Evolutionary conservation across 306 rosid species (phyloP).

Genomic region (Prunus dulcis): DNA sequence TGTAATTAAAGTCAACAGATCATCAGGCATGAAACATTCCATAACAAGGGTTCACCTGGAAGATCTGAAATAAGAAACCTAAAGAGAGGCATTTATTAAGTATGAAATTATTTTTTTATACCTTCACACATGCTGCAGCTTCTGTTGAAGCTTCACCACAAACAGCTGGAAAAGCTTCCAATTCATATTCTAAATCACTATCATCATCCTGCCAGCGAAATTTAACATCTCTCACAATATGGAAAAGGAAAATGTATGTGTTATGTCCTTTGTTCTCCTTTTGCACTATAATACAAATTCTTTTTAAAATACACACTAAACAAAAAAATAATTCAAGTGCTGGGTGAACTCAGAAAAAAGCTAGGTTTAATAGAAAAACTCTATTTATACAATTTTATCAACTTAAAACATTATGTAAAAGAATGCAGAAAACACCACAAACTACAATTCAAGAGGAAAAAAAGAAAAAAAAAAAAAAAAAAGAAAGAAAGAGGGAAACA

Average conservation of each 20-base stretch:
- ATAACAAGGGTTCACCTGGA: not conserved
- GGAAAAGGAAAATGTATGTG: not conserved
- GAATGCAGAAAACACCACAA: not conserved
- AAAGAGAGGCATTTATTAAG: not conserved
- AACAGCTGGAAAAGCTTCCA: constrained; percentile 55
- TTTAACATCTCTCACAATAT: constrained; percentile 19
- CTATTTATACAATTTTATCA: no score
- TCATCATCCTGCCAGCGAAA: constrained; percentile 71
- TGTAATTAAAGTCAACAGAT: not conserved
- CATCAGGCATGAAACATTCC: not conserved
- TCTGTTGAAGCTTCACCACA: constrained; percentile 52
- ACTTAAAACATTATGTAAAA: no score
- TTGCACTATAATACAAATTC: no score
- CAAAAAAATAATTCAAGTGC: no score
- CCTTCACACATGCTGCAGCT: constrained; percentile 91
- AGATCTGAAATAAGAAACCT: not conserved
- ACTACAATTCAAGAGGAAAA: not conserved
- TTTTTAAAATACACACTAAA: no score
- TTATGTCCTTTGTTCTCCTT: no score
- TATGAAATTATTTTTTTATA: constrained; percentile 10
- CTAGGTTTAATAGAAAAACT: no score
- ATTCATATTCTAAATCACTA: constrained; percentile 76
- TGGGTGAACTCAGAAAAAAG: no score
- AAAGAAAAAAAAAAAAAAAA: not conserved
- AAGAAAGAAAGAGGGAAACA: constrained; percentile 8